Base-by-base conservation (phyloP, 2,329 filamentous ascomycete genomes). In the Fusarium musae region DNA sequence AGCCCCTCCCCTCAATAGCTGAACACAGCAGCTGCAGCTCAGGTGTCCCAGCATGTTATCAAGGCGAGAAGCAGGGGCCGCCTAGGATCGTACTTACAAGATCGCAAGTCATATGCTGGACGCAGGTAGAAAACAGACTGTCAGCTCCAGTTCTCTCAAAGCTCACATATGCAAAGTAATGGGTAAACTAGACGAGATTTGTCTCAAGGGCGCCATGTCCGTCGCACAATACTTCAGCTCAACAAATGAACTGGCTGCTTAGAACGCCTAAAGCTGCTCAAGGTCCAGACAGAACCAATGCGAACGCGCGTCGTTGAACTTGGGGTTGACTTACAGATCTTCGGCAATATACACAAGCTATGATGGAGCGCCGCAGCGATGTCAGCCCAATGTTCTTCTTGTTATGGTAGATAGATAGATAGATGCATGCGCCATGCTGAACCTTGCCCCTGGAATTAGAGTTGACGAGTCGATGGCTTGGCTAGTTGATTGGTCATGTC, bases 71-170 rank as follows among this genome's bases (percentile, higher is more conserved):
- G 79, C 56, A 63, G 58, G 52, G 59, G 46, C 42, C 65, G 43
- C 66, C 53, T 42, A 46, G 56, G 52, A 62, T 65, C 63, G 67
- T 59, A 90, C 91, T 87, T 93, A 95, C 93, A 86, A 93, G 91
- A 88, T 96, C 93, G 88, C 93, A 96, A 82, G 93, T 96, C 93
- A 96, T 96, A 89, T 96, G 93, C 93, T 95, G 84, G 63, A 70
- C 69, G 66, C 44, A 72, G 70, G 71, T 62, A 70, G 63, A 65
- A 68, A 77, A 67, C 42, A 73, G 42, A 58, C 65, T 69, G 78
- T 80, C 70, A 80, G 79, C 75, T 73, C 75, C 66, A 65, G 34
- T 62, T 72, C 53, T 65, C 64, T 66, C 59, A 72, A 63, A 65
- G 66, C 42, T 65, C 62, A 60, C 57, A 59, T 59, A 72, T 65